Conservation (phyloP, 1,284 basidiomycete genomes). For the Fomitopsis palustris region DNA sequence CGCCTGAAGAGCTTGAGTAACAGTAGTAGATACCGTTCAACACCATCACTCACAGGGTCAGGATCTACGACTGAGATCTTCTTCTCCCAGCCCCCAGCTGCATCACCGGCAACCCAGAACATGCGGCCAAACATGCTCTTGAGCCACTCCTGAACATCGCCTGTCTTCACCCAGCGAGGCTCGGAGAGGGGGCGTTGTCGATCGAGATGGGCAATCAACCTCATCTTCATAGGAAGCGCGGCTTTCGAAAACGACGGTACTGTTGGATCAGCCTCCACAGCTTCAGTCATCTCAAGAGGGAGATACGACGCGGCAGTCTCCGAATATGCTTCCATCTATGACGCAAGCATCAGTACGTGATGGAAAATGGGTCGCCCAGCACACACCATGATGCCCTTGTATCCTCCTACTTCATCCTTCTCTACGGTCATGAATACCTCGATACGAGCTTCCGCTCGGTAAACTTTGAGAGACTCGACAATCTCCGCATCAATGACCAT, state of each 20-base stretch:
- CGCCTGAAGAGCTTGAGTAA: slow-evolving; percentile 46
- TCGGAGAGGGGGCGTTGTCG: slow-evolving; percentile 86
- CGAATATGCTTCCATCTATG: slow-evolving; percentile 73
- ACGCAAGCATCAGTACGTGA: slow-evolving; percentile 8
- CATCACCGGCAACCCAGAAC: slow-evolving; percentile 73
- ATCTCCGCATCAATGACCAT: slow-evolving; percentile 88
- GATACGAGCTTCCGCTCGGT: slow-evolving; percentile 79
- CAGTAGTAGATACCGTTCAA: slow-evolving; percentile 11
- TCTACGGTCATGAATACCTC: slow-evolving; percentile 72
- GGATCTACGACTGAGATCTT: slow-evolving; percentile 92
- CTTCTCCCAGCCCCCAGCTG: slow-evolving; percentile 84
- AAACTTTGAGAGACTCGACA: slow-evolving; percentile 79
- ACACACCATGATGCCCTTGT: slow-evolving; percentile 76
- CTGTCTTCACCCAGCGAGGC: slow-evolving; percentile 93
- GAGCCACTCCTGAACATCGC: slow-evolving; percentile 91
- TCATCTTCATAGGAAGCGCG: slow-evolving; percentile 47
- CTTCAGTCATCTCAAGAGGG: slow-evolving; percentile 48
- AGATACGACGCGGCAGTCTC: slow-evolving; percentile 68
- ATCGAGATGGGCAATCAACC: slow-evolving; percentile 73
- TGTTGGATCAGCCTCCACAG: slow-evolving; percentile 48
- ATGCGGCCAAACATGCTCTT: slow-evolving; percentile 82
- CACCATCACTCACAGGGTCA: slow-evolving; percentile 71
- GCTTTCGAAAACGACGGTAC: slow-evolving; percentile 66
- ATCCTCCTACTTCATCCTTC: slow-evolving; percentile 48
- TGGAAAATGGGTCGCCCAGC: slow-evolving; percentile 5